phyloP scores from a whole-genome alignment of 139 green algal genomes.

The Spirogloea muscicola region DNA sequence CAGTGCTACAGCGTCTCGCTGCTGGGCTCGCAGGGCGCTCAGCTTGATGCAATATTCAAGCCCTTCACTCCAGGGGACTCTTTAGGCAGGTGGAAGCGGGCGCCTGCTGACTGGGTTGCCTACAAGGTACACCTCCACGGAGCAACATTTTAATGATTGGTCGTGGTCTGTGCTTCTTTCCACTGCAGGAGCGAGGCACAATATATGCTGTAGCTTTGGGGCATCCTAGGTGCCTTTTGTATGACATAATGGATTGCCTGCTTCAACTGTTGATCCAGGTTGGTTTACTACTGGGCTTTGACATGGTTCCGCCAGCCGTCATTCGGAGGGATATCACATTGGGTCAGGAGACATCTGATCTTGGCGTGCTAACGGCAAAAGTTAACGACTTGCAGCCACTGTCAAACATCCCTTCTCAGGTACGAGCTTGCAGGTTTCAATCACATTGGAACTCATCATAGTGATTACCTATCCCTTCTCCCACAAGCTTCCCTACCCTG shows the following conservation, averaged over 20 bases:
- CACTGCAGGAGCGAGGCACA: no score
- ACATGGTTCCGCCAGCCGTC: conserved; percentile 30
- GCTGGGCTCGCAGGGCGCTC: not conserved
- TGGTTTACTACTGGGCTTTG: not conserved
- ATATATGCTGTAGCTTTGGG: no score
- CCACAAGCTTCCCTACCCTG: not conserved
- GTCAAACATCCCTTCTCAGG: not conserved
- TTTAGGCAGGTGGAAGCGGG: conserved; percentile 11
- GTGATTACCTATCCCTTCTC: not conserved
- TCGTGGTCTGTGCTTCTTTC: not conserved
- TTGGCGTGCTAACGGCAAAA: conserved; percentile 12
- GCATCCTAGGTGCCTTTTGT: no score
- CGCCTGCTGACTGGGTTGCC: conserved; percentile 31
- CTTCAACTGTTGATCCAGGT: not conserved
- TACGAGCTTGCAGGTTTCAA: not conserved
- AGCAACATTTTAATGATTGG: not conserved
- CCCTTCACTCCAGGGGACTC: conserved; percentile 10
- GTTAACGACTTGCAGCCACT: not conserved
- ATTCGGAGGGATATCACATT: conserved; percentile 9
- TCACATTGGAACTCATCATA: not conserved
- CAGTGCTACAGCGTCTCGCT: conserved; percentile 9
- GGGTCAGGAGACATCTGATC: not conserved
- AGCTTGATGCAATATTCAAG: conserved; percentile 25
- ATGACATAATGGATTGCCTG: no score
- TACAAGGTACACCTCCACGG: conserved; percentile 17